Base-by-base conservation (phyloP, 768 basidiomycete genomes). In the Termitomyces sp. region DNA sequence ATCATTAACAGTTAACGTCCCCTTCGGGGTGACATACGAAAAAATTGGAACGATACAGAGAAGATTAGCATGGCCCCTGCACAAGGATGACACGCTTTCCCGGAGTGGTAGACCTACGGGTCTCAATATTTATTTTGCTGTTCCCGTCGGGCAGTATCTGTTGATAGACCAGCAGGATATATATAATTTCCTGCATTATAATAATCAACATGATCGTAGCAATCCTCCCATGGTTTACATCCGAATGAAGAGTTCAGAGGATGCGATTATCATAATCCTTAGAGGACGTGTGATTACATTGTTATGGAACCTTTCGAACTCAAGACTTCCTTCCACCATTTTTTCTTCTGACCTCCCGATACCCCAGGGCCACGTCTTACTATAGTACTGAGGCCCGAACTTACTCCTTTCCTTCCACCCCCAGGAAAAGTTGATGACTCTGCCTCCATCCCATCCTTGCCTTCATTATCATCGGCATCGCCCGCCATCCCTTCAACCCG, bases 61-160 rank as follows among this genome's bases (percentile, higher is more conserved):
- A 95, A 95, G 94, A 95, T 96, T 95, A 95, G 94, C 94, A 96
- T 96, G 91, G 95, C 93, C 94, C 95, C 94, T 96, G 94, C 95
- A 96, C 93, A 97, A 96, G 95, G 94, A 96, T 95, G 94, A 95
- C 94, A 95, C 91, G 90, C 89, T 92, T 89, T 89, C 83, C 87
- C 87, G 87, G 89, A 90, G 88, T 89, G 88, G 88, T 88, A 88
- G 79, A 80, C 60, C 74, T 75, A 74, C 70, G 74, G 74, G 63
- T 74, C 72, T 75, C 73, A 75, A 75, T 74, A 74, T 75, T 75
- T 75, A 74, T 75, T 72, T 69, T 70, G 3, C 28, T 47, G 30
- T 30, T 6, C 30, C 4, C 30, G 30, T 30, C 23, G 23, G 23
- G 23, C 23, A 23, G 23, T 23, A 23, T 23, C 23, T 23, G 23